These are phyloP conservation scores for Leishmania gerbilli DNA, from an alignment of 208 protist genomes.

Conservation along the genomic window DNA sequence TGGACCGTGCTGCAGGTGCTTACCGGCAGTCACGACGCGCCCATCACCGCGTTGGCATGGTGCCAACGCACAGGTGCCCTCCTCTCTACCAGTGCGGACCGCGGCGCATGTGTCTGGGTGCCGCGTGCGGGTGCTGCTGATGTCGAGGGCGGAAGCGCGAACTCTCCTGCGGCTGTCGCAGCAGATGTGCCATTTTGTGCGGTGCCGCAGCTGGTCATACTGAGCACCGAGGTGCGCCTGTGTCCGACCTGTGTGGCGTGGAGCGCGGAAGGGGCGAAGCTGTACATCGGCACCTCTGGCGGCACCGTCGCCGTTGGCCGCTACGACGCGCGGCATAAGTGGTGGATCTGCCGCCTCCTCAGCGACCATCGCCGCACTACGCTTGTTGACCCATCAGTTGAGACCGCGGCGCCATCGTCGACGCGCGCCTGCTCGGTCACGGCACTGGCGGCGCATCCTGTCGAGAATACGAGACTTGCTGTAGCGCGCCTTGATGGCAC, in stretches of 20 bases:
- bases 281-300: slow-evolving; percentile 55
- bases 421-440: slow-evolving; percentile 20
- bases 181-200: background rate
- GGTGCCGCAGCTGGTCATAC: slow-evolving; percentile 35
- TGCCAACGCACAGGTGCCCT: slow-evolving; percentile 16
- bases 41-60: slow-evolving; percentile 28
- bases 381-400: background rate
- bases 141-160: background rate
- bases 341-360: slow-evolving; percentile 63
- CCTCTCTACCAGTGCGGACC: slow-evolving; percentile 19
- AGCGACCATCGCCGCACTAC: background rate
- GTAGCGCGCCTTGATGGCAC: slow-evolving; percentile 46
- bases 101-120: slow-evolving; percentile 24
- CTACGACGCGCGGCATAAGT: slow-evolving; percentile 48
- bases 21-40: slow-evolving; percentile 7
- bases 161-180: background rate
- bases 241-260: slow-evolving; percentile 46
- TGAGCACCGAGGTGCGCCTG: slow-evolving; percentile 43
- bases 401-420: background rate
- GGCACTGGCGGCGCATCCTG: slow-evolving; percentile 47
- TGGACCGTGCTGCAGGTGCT: slow-evolving; percentile 21
- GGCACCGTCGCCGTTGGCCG: slow-evolving; percentile 59
- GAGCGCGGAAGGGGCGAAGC: slow-evolving; percentile 47
- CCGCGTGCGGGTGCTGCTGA: background rate
- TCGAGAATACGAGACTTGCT: slow-evolving; percentile 46